Conservation (phyloP, 768 basidiomycete genomes). For the Rhodotorula kratochvilovae region DNA sequence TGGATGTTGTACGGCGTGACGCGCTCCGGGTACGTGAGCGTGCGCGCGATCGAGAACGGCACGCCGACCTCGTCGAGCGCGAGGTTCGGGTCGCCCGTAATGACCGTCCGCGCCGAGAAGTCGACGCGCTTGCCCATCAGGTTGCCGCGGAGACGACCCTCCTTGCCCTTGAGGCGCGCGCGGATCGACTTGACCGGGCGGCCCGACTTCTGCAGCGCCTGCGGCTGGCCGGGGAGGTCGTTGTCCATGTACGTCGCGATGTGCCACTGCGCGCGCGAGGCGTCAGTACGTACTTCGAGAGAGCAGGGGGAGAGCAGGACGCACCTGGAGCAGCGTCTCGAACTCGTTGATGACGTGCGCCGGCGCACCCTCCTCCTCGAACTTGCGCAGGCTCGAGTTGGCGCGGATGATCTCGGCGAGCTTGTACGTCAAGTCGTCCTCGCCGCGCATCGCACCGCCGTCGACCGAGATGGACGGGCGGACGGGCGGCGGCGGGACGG, state of each 20-base stretch:
- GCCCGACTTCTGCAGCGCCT: constrained; percentile 93
- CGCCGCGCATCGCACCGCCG: constrained; percentile 91
- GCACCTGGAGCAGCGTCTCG: constrained; percentile 87
- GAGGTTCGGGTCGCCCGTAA: constrained; percentile 96
- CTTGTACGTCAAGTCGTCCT: constrained; percentile 98
- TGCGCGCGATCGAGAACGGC: constrained; percentile 92
- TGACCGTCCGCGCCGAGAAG: constrained; percentile 97
- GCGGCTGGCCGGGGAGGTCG: constrained; percentile 95
- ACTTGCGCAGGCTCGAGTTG: constrained; percentile 81
- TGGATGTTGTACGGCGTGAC: constrained; percentile 97
- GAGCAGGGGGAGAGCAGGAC: constrained; percentile 35
- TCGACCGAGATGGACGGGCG: constrained; percentile 97
- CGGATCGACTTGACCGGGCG: constrained; percentile 97
- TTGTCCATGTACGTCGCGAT: constrained; percentile 99
- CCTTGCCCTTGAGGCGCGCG: constrained; percentile 95
- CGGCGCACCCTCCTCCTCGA: constrained; percentile 94
- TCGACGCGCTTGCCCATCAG: constrained; percentile 99
- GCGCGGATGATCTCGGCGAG: constrained; percentile 94
- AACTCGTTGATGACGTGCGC: constrained; percentile 93
- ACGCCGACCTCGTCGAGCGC: constrained; percentile 96
- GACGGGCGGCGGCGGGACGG: constrained; percentile 95
- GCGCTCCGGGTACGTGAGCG: constrained; percentile 92
- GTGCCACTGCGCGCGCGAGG: constrained; percentile 64
- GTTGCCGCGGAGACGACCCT: constrained; percentile 94
- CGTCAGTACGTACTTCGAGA: background rate